Evolutionary conservation across 345 rosid species (phyloP).

Genomic region (Hypericum perforatum): DNA sequence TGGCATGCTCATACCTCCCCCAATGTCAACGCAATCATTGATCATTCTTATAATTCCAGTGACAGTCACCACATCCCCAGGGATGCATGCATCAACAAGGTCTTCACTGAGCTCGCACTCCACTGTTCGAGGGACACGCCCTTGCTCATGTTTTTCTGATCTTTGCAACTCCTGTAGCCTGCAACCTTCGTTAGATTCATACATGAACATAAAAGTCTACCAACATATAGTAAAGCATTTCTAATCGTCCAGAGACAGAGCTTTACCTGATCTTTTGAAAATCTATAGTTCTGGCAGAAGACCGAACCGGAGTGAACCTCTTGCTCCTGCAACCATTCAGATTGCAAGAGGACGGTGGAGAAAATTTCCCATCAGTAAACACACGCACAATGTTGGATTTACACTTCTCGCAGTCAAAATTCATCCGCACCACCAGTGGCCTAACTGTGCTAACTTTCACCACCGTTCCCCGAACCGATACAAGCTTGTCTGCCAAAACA

Average conservation of each 20-base stretch:
- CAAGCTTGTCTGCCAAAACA: constrained; percentile 69
- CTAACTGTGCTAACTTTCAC: constrained; percentile 82
- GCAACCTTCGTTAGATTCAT: neutral
- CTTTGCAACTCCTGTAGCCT: constrained; percentile 76
- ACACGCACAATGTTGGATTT: constrained; percentile 44
- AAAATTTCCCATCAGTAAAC: constrained; percentile 89
- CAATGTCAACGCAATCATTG: constrained; percentile 84
- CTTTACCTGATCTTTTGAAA: constrained; percentile 85
- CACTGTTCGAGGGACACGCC: constrained; percentile 93
- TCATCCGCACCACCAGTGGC: constrained; percentile 71
- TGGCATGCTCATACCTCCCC: constrained; percentile 60
- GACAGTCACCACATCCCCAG: constrained; percentile 97
- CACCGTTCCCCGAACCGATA: constrained; percentile 77
- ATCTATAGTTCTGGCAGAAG: constrained; percentile 67
- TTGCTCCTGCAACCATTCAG: constrained; percentile 83
- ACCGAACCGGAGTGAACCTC: constrained; percentile 59
- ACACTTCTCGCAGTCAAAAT: constrained; percentile 69
- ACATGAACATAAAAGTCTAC: neutral
- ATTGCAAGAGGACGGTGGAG: constrained; percentile 61
- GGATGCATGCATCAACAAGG: constrained; percentile 82
- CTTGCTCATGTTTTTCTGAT: constrained; percentile 90
- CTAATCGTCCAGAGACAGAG: neutral
- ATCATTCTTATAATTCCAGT: constrained; percentile 84
- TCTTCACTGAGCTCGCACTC: constrained; percentile 93
- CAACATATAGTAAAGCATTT: neutral